These are phyloP conservation scores for Xylaria flabelliformis DNA, from an alignment of 495 filamentous ascomycete species.

Conservation along the genomic window DNA sequence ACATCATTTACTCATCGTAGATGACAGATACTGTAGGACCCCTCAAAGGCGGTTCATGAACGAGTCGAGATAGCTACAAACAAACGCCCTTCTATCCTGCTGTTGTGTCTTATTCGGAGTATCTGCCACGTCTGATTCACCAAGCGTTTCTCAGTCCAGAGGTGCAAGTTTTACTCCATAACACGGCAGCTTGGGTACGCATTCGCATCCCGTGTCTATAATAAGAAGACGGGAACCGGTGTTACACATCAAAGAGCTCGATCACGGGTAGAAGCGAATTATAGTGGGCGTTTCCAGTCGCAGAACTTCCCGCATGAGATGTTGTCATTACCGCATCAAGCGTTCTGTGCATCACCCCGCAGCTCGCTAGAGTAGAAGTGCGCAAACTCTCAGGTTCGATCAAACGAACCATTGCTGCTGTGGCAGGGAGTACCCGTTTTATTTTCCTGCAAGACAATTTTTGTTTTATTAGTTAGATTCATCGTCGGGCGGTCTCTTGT, in stretches of 20 bases:
- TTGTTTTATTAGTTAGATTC: neutral
- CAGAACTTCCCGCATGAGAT: neutral
- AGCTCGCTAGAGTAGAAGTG: constrained; percentile 11
- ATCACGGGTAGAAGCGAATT: neutral
- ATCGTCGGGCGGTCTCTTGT: neutral
- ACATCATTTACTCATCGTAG: neutral
- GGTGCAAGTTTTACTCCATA: neutral
- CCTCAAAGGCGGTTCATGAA: neutral
- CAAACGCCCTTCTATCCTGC: neutral
- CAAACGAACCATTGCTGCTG: constrained; percentile 10
- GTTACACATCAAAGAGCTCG: neutral
- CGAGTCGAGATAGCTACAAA: constrained; percentile 3
- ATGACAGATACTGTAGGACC: neutral
- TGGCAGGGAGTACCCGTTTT: neutral
- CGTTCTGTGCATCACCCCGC: constrained; percentile 8
- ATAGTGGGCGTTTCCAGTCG: neutral
- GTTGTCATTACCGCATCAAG: constrained; percentile 20
- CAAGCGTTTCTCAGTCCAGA: neutral
- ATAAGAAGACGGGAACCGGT: constrained; percentile 10
- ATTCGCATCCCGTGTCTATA: constrained; percentile 6
- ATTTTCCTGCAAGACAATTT: neutral
- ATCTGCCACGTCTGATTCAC: constrained; percentile 6
- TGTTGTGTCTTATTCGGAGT: neutral
- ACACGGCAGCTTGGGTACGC: neutral
- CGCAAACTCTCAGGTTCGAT: neutral